phyloP scores from a whole-genome alignment of 208 protist genomes.

The Trypanosoma lewisi region DNA sequence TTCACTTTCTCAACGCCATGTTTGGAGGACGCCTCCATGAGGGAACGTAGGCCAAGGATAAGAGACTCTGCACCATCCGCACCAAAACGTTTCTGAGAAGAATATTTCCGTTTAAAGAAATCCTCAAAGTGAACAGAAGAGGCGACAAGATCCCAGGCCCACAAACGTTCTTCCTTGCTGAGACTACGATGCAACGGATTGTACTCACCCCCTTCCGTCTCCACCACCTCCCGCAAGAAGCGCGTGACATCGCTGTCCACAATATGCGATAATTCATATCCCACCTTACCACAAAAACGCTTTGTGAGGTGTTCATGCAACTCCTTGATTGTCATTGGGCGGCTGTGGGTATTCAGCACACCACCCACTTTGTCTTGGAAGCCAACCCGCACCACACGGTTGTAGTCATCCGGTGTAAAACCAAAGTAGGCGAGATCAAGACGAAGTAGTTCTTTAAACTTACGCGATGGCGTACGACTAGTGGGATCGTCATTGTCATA shows the following conservation, averaged over 20 bases:
- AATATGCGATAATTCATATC: constrained; percentile 96
- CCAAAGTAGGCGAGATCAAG: constrained; percentile 84
- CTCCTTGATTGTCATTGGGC: constrained; percentile 73
- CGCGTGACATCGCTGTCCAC: constrained; percentile 76
- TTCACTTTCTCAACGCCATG: constrained; percentile 93
- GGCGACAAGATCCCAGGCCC: constrained; percentile 87
- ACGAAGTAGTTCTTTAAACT: constrained; percentile 54
- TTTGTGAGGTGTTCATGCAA: constrained; percentile 76
- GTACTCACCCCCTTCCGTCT: constrained; percentile 48
- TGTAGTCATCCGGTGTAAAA: constrained; percentile 61
- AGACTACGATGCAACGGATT: constrained; percentile 52
- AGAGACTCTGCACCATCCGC: constrained; percentile 95
- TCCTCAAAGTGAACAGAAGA: constrained; percentile 95
- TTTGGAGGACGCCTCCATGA: constrained; percentile 86
- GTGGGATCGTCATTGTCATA: constrained; percentile 55
- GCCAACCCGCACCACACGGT: constrained; percentile 75
- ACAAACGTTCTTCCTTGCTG: constrained; percentile 78
- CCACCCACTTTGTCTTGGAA: constrained; percentile 77
- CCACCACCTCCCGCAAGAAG: constrained; percentile 91
- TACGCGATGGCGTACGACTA: constrained; percentile 47
- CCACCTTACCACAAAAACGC: constrained; percentile 89
- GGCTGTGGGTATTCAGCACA: constrained; percentile 57
- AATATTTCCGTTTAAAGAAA: constrained; percentile 94
- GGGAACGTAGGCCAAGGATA: constrained; percentile 93
- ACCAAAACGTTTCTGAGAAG: constrained; percentile 96